phyloP scores from a whole-genome alignment of 805 yeast genomes.

The Nakazawaea anatomiae region DNA sequence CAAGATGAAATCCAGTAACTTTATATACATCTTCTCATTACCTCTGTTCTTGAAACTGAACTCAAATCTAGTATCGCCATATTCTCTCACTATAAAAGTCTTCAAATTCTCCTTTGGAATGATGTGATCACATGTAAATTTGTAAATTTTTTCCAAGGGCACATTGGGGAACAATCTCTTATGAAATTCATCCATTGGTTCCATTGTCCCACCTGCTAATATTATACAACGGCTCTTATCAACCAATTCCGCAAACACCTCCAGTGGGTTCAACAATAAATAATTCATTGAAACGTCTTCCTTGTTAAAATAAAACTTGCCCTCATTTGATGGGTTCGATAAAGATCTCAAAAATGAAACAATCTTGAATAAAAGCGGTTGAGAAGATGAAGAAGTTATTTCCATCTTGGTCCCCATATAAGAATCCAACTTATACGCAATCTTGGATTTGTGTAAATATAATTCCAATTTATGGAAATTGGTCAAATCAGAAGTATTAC shows the following conservation, averaged over 20 bases:
- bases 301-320: slow-evolving; percentile 61
- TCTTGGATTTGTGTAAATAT: slow-evolving; percentile 62
- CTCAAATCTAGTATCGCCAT: slow-evolving; percentile 32
- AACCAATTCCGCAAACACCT: slow-evolving; percentile 58
- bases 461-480: slow-evolving; percentile 63
- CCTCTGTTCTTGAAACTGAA: slow-evolving; percentile 68
- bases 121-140: slow-evolving; percentile 77
- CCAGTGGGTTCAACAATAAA: slow-evolving; percentile 75
- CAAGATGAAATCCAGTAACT: slow-evolving; percentile 45
- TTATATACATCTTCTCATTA: slow-evolving; percentile 34
- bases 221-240: slow-evolving; percentile 64
- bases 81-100: slow-evolving; percentile 32
- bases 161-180: slow-evolving; percentile 62
- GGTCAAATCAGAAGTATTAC: slow-evolving; percentile 61
- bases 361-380: slow-evolving; percentile 62
- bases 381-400: slow-evolving; percentile 15
- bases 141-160: slow-evolving; percentile 31
- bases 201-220: slow-evolving; percentile 95
- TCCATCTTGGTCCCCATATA: slow-evolving; percentile 38
- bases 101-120: slow-evolving; percentile 65
- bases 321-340: slow-evolving; percentile 73
- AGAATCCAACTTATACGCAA: slow-evolving; percentile 78
- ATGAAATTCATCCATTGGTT: slow-evolving; percentile 70
- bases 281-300: slow-evolving; percentile 44
- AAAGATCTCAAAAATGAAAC: slow-evolving; percentile 58